Conservation (phyloP, 345 rosid species). For the Melaleuca alternifolia region DNA sequence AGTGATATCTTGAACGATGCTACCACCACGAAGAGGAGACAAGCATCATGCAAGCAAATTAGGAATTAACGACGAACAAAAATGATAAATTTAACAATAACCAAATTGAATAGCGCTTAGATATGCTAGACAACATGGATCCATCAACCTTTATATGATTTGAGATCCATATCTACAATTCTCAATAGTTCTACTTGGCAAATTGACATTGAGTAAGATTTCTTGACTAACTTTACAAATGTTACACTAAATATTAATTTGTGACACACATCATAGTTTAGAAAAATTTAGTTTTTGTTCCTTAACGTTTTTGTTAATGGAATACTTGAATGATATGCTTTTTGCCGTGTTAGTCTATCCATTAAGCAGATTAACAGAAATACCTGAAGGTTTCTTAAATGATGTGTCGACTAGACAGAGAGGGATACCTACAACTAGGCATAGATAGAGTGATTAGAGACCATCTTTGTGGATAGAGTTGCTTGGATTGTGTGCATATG, state of each 20-base stretch:
- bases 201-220: not conserved
- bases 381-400: not conserved
- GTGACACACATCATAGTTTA: not conserved
- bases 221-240: not conserved
- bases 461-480: not conserved
- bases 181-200: not conserved
- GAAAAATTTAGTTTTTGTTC: not conserved
- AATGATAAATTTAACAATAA: not conserved
- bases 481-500: rapidly evolving
- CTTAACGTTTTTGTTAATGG: not conserved
- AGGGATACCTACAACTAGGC: not conserved
- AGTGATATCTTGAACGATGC: not conserved
- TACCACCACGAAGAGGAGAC: not conserved
- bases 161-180: not conserved
- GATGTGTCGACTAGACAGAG: not conserved
- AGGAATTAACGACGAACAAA: not conserved
- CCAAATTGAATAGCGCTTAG: not conserved
- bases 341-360: not conserved
- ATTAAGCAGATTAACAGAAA: not conserved
- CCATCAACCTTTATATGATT: not conserved
- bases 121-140: not conserved
- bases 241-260: not conserved
- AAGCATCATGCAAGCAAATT: not conserved
- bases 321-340: not conserved
- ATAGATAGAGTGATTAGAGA: not conserved